These are phyloP conservation scores for Jimgerdemannia lactiflua DNA, from an alignment of 192 early-diverging fungal species.

Conservation along the genomic window DNA sequence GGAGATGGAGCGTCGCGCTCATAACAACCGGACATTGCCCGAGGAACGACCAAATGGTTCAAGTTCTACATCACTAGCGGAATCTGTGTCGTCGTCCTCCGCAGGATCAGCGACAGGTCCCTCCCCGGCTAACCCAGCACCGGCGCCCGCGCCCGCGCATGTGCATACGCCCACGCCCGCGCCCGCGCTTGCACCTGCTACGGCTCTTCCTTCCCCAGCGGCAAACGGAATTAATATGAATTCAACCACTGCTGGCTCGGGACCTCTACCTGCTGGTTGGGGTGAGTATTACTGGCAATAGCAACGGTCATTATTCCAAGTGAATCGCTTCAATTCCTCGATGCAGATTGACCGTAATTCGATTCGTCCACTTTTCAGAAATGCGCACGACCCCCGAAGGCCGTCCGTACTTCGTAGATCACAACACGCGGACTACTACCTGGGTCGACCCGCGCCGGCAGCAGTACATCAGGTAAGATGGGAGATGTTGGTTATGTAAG, in stretches of 20 bases:
- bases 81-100: slow-evolving; percentile 9
- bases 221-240: slow-evolving; percentile 38
- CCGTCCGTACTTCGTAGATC: slow-evolving; percentile 85
- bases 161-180: slow-evolving; percentile 13
- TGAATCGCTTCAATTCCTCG: no score
- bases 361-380: slow-evolving; percentile 31
- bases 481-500: no score
- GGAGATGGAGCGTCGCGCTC: slow-evolving; percentile 73
- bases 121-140: slow-evolving; percentile 13
- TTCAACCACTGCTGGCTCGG: slow-evolving; percentile 61
- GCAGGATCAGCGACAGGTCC: slow-evolving; percentile 10
- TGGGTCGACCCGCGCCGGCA: slow-evolving; percentile 83
- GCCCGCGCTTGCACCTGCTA: slow-evolving; percentile 21
- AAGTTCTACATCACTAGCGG: slow-evolving; percentile 28
- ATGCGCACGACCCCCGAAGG: slow-evolving; percentile 72
- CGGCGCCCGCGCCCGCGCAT: slow-evolving; percentile 26
- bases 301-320: background rate
- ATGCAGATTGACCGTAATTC: background rate
- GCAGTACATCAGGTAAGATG: slow-evolving; percentile 38
- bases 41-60: slow-evolving; percentile 49
- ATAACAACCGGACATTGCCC: slow-evolving; percentile 82
- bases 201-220: slow-evolving; percentile 15
- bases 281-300: slow-evolving; percentile 19
- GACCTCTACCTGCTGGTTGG: slow-evolving; percentile 83
- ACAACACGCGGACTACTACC: slow-evolving; percentile 81